Evolutionary conservation across 352 stramenopile genomes (phyloP).

Genomic region (Pythium aristosporum): DNA sequence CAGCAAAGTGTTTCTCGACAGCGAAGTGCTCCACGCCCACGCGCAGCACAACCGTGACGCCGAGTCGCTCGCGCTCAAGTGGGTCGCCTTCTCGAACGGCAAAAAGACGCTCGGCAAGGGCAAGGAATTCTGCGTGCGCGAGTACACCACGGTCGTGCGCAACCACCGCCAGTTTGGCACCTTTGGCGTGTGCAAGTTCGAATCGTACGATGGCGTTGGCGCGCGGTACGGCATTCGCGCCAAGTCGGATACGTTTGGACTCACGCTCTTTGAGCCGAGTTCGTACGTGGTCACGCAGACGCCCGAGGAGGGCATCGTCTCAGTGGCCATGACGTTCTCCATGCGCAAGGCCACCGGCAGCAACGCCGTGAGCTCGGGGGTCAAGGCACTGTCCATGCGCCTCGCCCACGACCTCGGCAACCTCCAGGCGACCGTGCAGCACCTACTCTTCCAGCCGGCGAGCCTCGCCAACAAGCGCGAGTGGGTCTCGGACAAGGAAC

Average conservation of each 20-base stretch:
- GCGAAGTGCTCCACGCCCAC: constrained; percentile 75
- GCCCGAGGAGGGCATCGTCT: constrained; percentile 57
- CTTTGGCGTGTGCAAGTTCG: constrained; percentile 71
- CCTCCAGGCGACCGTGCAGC: constrained; percentile 68
- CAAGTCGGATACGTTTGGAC: constrained; percentile 72
- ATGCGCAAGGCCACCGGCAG: constrained; percentile 73
- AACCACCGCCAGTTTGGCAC: constrained; percentile 60
- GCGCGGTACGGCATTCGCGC: constrained; percentile 71
- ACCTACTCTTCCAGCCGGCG: constrained; percentile 65
- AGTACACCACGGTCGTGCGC: constrained; percentile 70
- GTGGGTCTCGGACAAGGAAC: constrained; percentile 79
- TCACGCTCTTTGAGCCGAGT: constrained; percentile 77
- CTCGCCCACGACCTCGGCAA: constrained; percentile 55
- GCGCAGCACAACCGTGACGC: constrained; percentile 28
- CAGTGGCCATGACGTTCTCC: constrained; percentile 70
- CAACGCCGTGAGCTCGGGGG: constrained; percentile 67
- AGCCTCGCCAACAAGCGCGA: constrained; percentile 62
- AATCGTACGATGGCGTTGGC: constrained; percentile 79
- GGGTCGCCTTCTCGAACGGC: constrained; percentile 68
- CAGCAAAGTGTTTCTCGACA: constrained; percentile 71
- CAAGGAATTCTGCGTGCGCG: constrained; percentile 82
- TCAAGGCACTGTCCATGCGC: constrained; percentile 63
- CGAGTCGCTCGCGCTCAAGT: constrained; percentile 84
- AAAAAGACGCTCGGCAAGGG: constrained; percentile 73
- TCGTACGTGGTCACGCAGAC: constrained; percentile 74